A percentile compares a stretch with the other conserved stretches of the same genome.
phyloP scores from a whole-genome alignment of 768 basidiomycete genomes.

The Naematelia aurantialba region DNA sequence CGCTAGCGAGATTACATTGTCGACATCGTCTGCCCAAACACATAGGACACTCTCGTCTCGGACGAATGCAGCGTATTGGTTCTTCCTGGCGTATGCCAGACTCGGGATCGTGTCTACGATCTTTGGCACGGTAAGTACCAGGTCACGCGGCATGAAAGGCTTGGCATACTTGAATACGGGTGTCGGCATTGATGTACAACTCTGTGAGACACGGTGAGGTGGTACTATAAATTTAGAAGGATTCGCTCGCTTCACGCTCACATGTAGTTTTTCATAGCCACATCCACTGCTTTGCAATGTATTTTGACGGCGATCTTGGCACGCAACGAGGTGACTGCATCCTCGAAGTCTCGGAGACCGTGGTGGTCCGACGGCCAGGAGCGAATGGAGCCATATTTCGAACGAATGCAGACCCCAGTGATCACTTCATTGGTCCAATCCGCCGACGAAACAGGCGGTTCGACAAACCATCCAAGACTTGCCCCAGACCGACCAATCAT shows the following conservation, averaged over 20 bases:
- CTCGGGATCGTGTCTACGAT: conserved; percentile 72
- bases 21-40: conserved; percentile 77
- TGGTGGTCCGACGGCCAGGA: conserved; percentile 82
- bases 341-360: conserved; percentile 76
- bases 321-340: conserved; percentile 68
- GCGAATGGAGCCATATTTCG: conserved; percentile 52
- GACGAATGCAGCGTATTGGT: conserved; percentile 84
- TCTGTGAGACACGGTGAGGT: conserved; percentile 38
- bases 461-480: too few relatives aligned
- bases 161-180: conserved; percentile 87
- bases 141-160: too few relatives aligned
- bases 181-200: conserved; percentile 63
- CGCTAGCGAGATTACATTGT: conserved; percentile 63
- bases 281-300: conserved; percentile 56
- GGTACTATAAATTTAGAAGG: conserved; percentile 12
- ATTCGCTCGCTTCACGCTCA: too few relatives aligned
- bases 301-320: conserved; percentile 72
- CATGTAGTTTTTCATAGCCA: conserved; percentile 24
- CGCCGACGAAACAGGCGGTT: conserved; percentile 37
- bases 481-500: conserved; percentile 42
- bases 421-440: conserved; percentile 42
- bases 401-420: conserved; percentile 40
- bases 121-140: conserved; percentile 47
- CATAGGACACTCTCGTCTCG: conserved; percentile 78
- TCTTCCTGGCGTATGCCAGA: conserved; percentile 75